Conservation (phyloP, 2,329 filamentous ascomycete genomes). For the Fusarium tanahbumbuense region DNA sequence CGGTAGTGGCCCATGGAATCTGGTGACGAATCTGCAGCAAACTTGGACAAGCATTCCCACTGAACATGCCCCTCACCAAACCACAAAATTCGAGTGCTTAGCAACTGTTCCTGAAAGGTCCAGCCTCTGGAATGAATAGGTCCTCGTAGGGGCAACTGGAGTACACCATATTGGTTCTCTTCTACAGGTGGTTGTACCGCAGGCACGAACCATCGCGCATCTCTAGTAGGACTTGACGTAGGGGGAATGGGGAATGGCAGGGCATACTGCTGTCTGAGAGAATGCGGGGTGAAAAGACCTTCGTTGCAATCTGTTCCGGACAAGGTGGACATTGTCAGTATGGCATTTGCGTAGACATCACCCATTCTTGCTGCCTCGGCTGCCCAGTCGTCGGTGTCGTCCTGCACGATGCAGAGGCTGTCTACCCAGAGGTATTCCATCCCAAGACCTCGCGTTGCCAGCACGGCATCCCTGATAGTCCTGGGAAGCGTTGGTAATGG, state of each 20-base stretch:
- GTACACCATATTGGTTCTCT: background rate
- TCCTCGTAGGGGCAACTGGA: background rate
- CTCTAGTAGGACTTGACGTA: accelerated
- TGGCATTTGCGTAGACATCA: conserved; percentile 14
- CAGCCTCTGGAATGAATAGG: background rate
- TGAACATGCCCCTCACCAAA: background rate
- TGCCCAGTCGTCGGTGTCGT: conserved; percentile 12
- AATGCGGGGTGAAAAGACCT: background rate
- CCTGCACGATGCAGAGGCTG: conserved; percentile 16
- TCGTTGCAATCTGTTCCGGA: background rate
- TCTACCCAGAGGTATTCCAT: conserved; percentile 24
- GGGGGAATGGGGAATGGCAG: background rate
- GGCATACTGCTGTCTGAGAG: background rate
- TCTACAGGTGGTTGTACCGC: background rate
- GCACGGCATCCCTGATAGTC: conserved; percentile 6
- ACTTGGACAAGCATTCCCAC: background rate
- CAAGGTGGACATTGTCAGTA: conserved; percentile 8
- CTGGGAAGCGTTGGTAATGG: background rate
- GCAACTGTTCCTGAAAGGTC: background rate
- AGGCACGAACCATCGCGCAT: background rate
- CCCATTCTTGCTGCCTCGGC: conserved; percentile 16
- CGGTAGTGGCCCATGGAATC: background rate
- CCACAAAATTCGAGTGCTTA: background rate
- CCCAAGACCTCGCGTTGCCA: background rate
- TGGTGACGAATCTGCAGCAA: background rate